Base-by-base conservation (phyloP, 1,284 basidiomycete genomes). In the Apiotrichum domesticum region DNA sequence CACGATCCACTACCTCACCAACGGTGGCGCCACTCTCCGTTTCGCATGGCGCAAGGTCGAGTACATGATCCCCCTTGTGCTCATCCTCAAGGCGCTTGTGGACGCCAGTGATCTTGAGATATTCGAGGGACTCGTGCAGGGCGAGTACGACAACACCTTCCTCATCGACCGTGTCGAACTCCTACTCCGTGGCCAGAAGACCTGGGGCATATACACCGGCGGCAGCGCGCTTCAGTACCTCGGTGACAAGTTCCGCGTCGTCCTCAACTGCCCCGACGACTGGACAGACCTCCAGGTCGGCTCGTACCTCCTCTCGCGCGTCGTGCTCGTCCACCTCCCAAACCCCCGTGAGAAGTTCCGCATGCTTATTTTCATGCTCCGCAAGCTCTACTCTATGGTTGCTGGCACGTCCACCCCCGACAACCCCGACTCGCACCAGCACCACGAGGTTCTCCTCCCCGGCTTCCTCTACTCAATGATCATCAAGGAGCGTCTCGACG, bases 11-110 rank as follows among this genome's bases (percentile, higher is more conserved):
- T 99, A 98, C 75, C 86, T 98, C 39, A 87, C 91, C 15, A 97
- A 96, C 70, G 96, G 96, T 46, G 94, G 87, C 64, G 89, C 94
- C 11, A 98, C 94, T 79, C 78, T 98, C 29, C 86, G 96, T 21
- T 98, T 98, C 79, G 92, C 86, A 70, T 98, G 91, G 92, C 81
- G 94, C 54, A 99, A 98, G 78, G 90, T 96, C 72, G 96, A 99
- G 81, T 99, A 97, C 78, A 94, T 98, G 72, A 90, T 98, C 46
- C 96, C 96, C 4, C 88, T 98, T 72, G 93, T 98, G 85, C 85
- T 99, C 61, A 83, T 98, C 67, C 83, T 99, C 66, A 98, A 98
- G 73, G 94, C 94, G 37, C 84, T 98, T 41, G 85, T 94, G n/a
- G 84, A 87, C 58, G 90, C 94, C 13, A 92, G 89, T 29, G 96